Evolutionary conservation across 2,329 filamentous ascomycete species (phyloP).

Genomic region (Podosphaera leucotricha): DNA sequence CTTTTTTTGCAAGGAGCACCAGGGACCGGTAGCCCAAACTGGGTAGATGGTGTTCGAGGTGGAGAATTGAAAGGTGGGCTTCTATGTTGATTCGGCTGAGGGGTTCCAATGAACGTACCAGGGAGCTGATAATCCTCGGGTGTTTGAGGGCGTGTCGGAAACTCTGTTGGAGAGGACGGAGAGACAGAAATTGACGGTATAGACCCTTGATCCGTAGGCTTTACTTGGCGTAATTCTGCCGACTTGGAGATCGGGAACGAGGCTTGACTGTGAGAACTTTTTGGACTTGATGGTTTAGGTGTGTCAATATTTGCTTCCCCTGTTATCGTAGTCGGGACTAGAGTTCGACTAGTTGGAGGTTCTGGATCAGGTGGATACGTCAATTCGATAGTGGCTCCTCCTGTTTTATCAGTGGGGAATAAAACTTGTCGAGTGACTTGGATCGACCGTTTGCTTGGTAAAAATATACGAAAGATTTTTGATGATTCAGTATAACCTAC

Average conservation of each 20-base stretch:
- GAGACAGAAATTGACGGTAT: no score
- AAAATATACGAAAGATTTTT: background rate
- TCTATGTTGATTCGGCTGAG: no score
- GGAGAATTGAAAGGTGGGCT: no score
- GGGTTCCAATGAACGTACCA: no score
- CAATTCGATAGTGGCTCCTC: background rate
- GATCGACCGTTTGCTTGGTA: background rate
- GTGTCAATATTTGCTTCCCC: background rate
- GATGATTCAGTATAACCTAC: background rate
- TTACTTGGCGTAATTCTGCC: no score
- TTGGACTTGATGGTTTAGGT: background rate
- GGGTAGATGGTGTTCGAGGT: no score
- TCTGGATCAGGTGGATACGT: background rate
- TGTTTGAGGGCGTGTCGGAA: no score
- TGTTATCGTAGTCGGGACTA: background rate
- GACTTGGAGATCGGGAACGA: background rate
- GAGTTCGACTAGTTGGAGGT: background rate
- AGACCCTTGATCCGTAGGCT: no score
- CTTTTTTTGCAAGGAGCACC: no score
- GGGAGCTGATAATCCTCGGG: no score
- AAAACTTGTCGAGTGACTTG: background rate
- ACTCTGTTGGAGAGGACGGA: no score
- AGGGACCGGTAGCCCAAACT: no score
- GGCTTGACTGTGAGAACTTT: background rate
- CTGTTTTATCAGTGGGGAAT: background rate